Conservation (phyloP, 306 rosid genomes). For the Sicyos baderoa region DNA sequence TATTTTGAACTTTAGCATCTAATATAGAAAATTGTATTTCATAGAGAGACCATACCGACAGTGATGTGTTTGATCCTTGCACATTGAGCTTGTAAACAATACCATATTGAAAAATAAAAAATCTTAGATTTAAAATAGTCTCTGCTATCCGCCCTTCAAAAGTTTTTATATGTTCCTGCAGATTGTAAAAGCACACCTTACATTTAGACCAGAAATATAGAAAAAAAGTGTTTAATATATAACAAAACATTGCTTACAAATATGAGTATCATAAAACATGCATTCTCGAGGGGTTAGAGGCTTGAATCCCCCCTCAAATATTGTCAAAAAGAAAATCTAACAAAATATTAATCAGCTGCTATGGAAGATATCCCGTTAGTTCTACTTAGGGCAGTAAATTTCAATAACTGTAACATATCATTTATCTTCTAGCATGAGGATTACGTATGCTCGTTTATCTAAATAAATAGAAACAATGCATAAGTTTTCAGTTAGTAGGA, state of each 20-base stretch:
- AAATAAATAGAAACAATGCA: background rate
- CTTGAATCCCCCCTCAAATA: too few relatives aligned
- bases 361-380: background rate
- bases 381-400: background rate
- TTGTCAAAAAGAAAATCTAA: too few relatives aligned
- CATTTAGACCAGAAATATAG: conserved; percentile 2
- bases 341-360: background rate
- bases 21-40: background rate
- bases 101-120: conserved; percentile 92
- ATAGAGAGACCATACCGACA: conserved; percentile 49
- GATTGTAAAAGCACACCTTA: conserved; percentile 2
- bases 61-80: conserved; percentile 52
- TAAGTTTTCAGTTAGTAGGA: background rate
- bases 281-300: too few relatives aligned
- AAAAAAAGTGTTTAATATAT: background rate
- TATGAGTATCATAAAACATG: too few relatives aligned
- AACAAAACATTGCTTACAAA: background rate
- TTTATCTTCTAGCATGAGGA: background rate
- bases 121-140: conserved; percentile 77
- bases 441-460: background rate
- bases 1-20: background rate
- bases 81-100: conserved; percentile 72
- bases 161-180: conserved; percentile 74
- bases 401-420: background rate
- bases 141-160: conserved; percentile 67